Evolutionary conservation across 495 filamentous ascomycete species (phyloP), one percentile per base, ranked within the genome.

Genomic region (Lentithecium fluviatile): DNA sequence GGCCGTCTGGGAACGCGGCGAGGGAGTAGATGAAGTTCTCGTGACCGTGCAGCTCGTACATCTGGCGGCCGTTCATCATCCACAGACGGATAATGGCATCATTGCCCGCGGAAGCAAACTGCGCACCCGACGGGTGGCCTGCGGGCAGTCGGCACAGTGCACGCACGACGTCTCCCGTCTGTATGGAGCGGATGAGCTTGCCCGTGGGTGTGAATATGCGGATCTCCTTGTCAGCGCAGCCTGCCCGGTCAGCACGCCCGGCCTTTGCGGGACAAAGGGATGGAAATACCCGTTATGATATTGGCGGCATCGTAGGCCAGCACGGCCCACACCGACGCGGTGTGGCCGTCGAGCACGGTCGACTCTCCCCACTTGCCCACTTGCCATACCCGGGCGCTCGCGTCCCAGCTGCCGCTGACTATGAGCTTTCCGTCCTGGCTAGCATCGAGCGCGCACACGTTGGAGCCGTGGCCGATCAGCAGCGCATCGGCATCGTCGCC

Each of bases 21-120:
- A 99, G 77, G 20, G 89, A 89, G 73, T 99, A 99, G 56, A 99
- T 93, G 73, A 95, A 99, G 69, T 85, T 94, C 56, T 96, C 92
- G 68, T 98, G 95, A 2, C 93, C 94, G 58, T 85, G 81, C 3
- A 97, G 76, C 64, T 90, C 83, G 19, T 81, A 84, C 5, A 95
- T 79, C 53, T 88, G 77, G 29, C 82, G 75, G 12, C 93, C 94
- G 49, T 85, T 78, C 8, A 94, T 62, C 19, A 85, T 91, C 85
- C 90, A 97, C 8, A 96, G 75, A 36, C 90, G 83, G 60, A 97
- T 88, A 6, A 91, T 73, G 40, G 88, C 88, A 69, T 95, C 91
- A 67, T 97, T 96, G 56, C 90, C 87, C 3, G 91, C 91, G 36
- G 91, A 91, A 7, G 89, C 91, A 70, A 97, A 90, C 10, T 94